Evolutionary conservation across 495 filamentous ascomycete species (phyloP), one percentile per base, ranked within the genome.

Genomic region (Aspergillus coremiiformis): DNA sequence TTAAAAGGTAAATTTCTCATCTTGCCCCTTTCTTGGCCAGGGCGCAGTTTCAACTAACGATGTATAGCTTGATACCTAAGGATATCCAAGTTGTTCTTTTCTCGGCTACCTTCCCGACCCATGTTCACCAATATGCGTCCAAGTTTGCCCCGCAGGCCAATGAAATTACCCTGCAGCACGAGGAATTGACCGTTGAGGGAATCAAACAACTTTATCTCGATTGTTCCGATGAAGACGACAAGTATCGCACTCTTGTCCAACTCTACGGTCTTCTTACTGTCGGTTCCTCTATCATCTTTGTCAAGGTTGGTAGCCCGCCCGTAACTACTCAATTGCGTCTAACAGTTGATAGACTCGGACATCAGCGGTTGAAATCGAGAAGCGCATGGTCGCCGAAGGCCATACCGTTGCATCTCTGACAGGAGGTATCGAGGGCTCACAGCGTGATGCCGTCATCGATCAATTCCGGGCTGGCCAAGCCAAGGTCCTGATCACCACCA

Each of bases 401-500:
- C 94, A 99, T 71, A 86, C 86, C 62, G 90, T 97, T 15, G 88
- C 87, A 5, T 87, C 84, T 24, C 74, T 99, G 57, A 92, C 89
- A 50, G 89, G 89, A 65, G 90, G 83, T 44, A 82, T 90, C 46
- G 87, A 96, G 56, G 92, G 89, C 15, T 71, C 70, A 6, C 81
- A 90, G 55, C 87, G 94, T 66, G 94, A 99, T 61, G 65, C 71
- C 0, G 80, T 97, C 54, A 86, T 99, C 53, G 87, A 95, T 59
- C 71, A 84, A 11, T 99, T 97, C 83, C 85, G 93, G 53, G 77
- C 65, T 19, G 90, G 91, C 44, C 74, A 81, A 22, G 86, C 89
- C 47, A 99, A 97, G 75, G 93, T 99, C n/a, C 84, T 99, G 51
- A 96, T 97, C 62, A 92, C 94, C 0, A 99, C 94, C 58, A 97